Evolutionary conservation across 257 asterid species (phyloP).

Genomic region (Nicotiana undulata): DNA sequence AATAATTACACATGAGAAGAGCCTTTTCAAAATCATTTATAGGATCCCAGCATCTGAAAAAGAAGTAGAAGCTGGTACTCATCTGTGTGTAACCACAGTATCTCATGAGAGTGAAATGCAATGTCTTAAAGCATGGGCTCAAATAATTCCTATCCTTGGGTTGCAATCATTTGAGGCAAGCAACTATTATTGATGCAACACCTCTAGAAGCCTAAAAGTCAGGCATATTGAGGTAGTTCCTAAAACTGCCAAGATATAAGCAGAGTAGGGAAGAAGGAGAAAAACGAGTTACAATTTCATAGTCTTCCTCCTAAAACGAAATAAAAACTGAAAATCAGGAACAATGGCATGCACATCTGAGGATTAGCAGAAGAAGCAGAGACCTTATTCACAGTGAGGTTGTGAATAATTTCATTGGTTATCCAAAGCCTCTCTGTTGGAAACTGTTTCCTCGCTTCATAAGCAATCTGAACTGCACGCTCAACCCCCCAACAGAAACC

Average conservation of each 20-base stretch:
- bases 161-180: background rate
- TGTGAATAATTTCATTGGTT: conserved; percentile 91
- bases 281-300: background rate
- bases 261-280: background rate
- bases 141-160: background rate
- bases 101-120: background rate
- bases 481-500: conserved; percentile 99
- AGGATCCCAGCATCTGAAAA: background rate
- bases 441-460: conserved; percentile 89
- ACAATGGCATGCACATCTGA: background rate
- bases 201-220: background rate
- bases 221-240: background rate
- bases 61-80: background rate
- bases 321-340: background rate
- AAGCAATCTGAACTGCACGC: conserved; percentile 97
- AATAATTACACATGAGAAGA: background rate
- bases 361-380: background rate
- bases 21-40: background rate
- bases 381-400: conserved; percentile 94
- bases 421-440: conserved; percentile 83
- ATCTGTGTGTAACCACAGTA: background rate
- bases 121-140: background rate
- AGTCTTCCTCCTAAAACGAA: background rate
- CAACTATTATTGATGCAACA: background rate
- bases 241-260: background rate